phyloP scores from a whole-genome alignment of 2,329 filamentous ascomycete genomes.

The Fusarium sp. region DNA sequence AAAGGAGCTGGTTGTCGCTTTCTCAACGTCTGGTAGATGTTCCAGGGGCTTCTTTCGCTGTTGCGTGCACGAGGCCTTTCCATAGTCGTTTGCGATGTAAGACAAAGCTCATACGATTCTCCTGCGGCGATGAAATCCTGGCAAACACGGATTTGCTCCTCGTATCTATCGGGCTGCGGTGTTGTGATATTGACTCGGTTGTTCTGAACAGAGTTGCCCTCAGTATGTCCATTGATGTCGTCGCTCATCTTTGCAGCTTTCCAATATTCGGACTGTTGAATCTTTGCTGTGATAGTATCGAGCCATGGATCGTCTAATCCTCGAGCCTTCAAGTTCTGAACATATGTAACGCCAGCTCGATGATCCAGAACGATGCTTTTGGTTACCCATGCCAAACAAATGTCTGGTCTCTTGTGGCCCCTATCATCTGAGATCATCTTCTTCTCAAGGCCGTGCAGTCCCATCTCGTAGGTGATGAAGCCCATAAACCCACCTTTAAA shows the following conservation, averaged over 20 bases:
- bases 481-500: slow-evolving; percentile 90
- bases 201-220: slow-evolving; percentile 14
- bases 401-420: slow-evolving; percentile 68
- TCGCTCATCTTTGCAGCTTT: slow-evolving; percentile 13
- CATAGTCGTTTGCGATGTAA: slow-evolving; percentile 80
- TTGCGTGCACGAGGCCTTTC: slow-evolving; percentile 48
- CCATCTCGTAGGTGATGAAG: slow-evolving; percentile 86
- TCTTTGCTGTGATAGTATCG: slow-evolving; percentile 41
- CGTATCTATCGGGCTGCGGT: slow-evolving; percentile 66
- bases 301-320: slow-evolving; percentile 48
- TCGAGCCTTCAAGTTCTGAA: slow-evolving; percentile 63
- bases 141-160: slow-evolving; percentile 73
- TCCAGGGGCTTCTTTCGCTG: slow-evolving; percentile 64
- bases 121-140: slow-evolving; percentile 79
- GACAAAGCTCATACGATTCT: slow-evolving; percentile 86
- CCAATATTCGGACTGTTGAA: slow-evolving; percentile 52
- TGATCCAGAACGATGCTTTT: slow-evolving; percentile 84
- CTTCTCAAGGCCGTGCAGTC: slow-evolving; percentile 59
- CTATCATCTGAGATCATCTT: slow-evolving; percentile 43
- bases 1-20: slow-evolving; percentile 83
- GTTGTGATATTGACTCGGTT: slow-evolving; percentile 47
- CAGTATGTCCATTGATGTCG: slow-evolving; percentile 11
- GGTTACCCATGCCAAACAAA: slow-evolving; percentile 81
- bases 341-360: slow-evolving; percentile 65
- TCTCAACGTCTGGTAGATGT: slow-evolving; percentile 77